Conservation (phyloP, 192 early-diverging fungal genomes). For the Coemansia sp. region DNA sequence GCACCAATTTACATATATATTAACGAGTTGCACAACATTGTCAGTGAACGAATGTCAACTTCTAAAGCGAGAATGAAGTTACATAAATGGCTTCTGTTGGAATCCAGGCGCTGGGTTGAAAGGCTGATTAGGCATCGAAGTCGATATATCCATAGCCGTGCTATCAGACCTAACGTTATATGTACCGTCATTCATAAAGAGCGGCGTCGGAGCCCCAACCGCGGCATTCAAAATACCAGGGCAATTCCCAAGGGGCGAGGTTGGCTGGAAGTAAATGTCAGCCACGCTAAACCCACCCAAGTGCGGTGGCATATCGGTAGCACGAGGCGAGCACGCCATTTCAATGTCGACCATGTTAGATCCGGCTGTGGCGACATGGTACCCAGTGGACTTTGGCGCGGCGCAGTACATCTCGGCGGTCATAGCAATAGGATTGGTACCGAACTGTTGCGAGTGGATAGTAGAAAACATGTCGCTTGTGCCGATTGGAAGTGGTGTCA, state of each 20-base stretch:
- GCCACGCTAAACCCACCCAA: slow-evolving; percentile 2
- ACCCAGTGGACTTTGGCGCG: neutral
- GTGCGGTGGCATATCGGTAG: neutral
- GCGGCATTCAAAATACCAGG: neutral
- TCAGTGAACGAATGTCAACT: neutral
- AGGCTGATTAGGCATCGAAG: neutral
- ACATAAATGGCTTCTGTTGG: neutral
- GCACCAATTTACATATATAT: neutral
- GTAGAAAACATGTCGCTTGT: neutral
- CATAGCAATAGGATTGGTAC: neutral
- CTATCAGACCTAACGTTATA: neutral
- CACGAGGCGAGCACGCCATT: neutral
- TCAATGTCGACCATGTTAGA: neutral
- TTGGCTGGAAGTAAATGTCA: neutral
- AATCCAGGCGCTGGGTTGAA: neutral
- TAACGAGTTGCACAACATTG: slow-evolving; percentile 21
- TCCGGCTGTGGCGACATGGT: neutral
- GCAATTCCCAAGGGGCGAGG: neutral
- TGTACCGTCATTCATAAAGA: slow-evolving; percentile 6
- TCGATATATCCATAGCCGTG: neutral
- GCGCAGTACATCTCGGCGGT: neutral
- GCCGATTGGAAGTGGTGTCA: neutral
- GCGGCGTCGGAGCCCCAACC: neutral
- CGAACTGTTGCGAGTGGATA: neutral
- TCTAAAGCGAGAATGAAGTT: neutral